Evolutionary conservation across 2,329 filamentous ascomycete genomes (phyloP).

Genomic region (Calonectria hongkongensis): DNA sequence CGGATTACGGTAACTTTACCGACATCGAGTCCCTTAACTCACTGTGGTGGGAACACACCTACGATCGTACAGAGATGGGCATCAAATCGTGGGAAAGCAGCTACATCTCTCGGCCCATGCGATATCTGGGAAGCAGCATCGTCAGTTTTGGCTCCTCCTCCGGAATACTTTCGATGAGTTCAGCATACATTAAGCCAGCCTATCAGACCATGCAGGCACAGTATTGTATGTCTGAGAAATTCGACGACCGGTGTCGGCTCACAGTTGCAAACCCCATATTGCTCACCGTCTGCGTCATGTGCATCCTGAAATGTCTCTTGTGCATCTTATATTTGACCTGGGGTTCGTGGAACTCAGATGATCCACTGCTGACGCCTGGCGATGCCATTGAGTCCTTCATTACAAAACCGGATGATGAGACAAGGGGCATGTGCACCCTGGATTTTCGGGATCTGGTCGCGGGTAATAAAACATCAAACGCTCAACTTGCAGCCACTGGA

Average conservation of each 20-base stretch:
- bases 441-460: conserved; percentile 29
- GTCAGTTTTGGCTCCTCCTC: conserved; percentile 26
- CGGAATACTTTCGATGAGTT: conserved; percentile 34
- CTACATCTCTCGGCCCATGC: background rate
- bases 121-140: background rate
- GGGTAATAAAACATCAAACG: background rate
- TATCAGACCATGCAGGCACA: conserved; percentile 36
- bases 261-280: conserved; percentile 45
- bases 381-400: conserved; percentile 49
- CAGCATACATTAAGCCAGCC: background rate
- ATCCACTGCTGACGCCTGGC: conserved; percentile 44
- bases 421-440: conserved; percentile 42
- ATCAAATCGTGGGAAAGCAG: conserved; percentile 14
- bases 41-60: conserved; percentile 33
- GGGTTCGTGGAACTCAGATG: conserved; percentile 38
- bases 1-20: background rate
- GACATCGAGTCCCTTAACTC: conserved; percentile 21
- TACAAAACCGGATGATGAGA: conserved; percentile 38
- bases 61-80: conserved; percentile 28
- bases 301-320: conserved; percentile 36
- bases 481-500: background rate
- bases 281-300: conserved; percentile 43
- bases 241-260: conserved; percentile 36
- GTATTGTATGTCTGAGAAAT: conserved; percentile 41
- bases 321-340: conserved; percentile 38